phyloP scores from a whole-genome alignment of 2,329 filamentous ascomycete genomes.

The Achaetomium macrosporum region DNA sequence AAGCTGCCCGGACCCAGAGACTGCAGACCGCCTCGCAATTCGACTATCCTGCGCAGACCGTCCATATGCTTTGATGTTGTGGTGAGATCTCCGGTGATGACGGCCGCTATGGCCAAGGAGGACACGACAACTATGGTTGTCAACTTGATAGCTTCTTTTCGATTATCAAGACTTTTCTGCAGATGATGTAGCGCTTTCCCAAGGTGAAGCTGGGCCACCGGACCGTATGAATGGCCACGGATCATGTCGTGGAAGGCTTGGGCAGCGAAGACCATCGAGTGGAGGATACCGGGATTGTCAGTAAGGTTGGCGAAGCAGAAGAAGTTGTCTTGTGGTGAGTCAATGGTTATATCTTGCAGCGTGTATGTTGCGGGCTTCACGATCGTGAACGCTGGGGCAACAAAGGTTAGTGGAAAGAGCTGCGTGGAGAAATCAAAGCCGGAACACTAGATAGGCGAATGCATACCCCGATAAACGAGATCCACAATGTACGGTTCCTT shows the following conservation, averaged over 20 bases:
- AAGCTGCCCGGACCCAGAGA: neutral
- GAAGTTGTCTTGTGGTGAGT: neutral
- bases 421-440: no score
- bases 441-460: no score
- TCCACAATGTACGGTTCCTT: neutral
- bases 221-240: neutral
- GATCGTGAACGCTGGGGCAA: conserved; percentile 12
- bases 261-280: conserved; percentile 24
- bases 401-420: neutral
- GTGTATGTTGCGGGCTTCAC: conserved; percentile 23
- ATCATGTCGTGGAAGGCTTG: conserved; percentile 24
- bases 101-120: no score
- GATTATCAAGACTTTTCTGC: conserved; percentile 18
- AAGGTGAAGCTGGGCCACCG: neutral
- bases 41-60: conserved; percentile 22
- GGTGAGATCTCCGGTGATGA: conserved; percentile 22
- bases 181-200: conserved; percentile 10
- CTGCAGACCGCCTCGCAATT: conserved; percentile 23
- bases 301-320: conserved; percentile 23
- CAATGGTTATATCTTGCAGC: neutral
- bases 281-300: conserved; percentile 21
- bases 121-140: no score
- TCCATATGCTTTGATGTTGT: conserved; percentile 24
- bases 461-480: conserved; percentile 1
- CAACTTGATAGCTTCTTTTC: conserved; percentile 11